Conservation (phyloP, 164 flowering plant species). For the Pachysandra terminalis region DNA sequence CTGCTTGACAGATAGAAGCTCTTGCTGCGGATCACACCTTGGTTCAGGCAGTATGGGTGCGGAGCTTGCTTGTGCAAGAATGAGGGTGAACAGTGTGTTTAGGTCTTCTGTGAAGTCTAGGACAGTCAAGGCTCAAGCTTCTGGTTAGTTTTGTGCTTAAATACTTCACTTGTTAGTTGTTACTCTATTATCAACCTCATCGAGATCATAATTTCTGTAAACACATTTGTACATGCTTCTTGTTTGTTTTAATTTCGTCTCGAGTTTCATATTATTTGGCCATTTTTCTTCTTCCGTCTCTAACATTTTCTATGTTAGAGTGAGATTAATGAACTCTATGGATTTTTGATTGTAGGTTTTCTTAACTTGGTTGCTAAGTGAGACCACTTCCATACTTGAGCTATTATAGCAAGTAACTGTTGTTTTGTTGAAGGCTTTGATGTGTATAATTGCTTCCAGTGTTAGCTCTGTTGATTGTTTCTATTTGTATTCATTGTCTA, state of each 20-base stretch:
- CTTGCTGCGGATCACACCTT: slow-evolving; percentile 23
- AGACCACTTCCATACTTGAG: neutral
- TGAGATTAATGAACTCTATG: neutral
- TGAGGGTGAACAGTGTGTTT: slow-evolving; percentile 25
- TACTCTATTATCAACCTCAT: too few relatives aligned
- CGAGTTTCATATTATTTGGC: neutral
- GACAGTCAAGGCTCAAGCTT: slow-evolving; percentile 58
- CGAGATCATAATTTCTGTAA: too few relatives aligned
- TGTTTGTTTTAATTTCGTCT: neutral
- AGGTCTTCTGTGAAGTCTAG: slow-evolving; percentile 50
- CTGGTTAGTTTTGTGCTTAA: slow-evolving; percentile 37
- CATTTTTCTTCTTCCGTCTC: neutral
- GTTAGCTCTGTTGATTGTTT: neutral
- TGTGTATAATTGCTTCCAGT: neutral
- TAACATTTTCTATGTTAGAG: neutral
- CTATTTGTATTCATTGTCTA: too few relatives aligned
- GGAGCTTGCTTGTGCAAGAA: slow-evolving; percentile 31
- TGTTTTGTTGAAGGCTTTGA: neutral
- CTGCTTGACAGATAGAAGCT: slow-evolving; percentile 17
- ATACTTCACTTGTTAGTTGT: neutral
- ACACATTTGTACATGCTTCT: neutral
- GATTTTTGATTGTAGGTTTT: neutral
- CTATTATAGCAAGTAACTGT: neutral
- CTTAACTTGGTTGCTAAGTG: neutral
- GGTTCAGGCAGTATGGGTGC: slow-evolving; percentile 43